Evolutionary conservation across 192 early-diverging fungal species (phyloP).

Genomic region (Rhizophagus clarus): DNA sequence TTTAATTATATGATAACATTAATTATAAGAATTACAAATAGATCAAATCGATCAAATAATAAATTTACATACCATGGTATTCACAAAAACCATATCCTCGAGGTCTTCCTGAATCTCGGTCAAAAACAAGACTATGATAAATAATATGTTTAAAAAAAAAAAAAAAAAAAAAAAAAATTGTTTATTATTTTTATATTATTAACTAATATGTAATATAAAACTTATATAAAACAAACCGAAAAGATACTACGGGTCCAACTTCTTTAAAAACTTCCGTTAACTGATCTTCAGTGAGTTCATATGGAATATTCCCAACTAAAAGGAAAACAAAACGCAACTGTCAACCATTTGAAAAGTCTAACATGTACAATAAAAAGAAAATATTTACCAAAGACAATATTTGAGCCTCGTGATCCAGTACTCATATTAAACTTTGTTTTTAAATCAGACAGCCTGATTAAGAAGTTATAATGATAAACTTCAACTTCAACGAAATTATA

Average conservation of each 20-base stretch:
- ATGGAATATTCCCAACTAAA: slow-evolving; percentile 79
- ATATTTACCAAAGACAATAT: slow-evolving; percentile 45
- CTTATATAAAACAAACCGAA: slow-evolving; percentile 49
- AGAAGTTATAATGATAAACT: too few species aligned
- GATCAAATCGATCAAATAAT: background rate
- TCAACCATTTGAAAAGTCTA: background rate
- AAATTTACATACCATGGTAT: slow-evolving; percentile 60
- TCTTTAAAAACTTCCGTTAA: slow-evolving; percentile 89
- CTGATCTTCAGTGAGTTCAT: slow-evolving; percentile 92
- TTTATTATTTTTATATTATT: too few species aligned
- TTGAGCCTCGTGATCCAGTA: slow-evolving; percentile 36
- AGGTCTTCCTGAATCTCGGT: slow-evolving; percentile 82
- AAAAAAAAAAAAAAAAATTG: too few species aligned
- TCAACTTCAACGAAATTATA: too few species aligned
- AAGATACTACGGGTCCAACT: slow-evolving; percentile 83
- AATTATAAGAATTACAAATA: slow-evolving; percentile 17
- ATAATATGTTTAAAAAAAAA: too few species aligned
- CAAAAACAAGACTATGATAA: slow-evolving; percentile 78
- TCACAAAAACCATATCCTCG: slow-evolving; percentile 97
- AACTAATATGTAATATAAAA: too few species aligned
- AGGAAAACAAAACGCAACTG: background rate
- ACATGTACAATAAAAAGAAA: background rate
- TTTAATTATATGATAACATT: slow-evolving; percentile 21
- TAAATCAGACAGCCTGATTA: background rate
- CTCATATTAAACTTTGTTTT: background rate